phyloP scores from a whole-genome alignment of 129 eudicot genomes.

The Oenanthe sinensis region DNA sequence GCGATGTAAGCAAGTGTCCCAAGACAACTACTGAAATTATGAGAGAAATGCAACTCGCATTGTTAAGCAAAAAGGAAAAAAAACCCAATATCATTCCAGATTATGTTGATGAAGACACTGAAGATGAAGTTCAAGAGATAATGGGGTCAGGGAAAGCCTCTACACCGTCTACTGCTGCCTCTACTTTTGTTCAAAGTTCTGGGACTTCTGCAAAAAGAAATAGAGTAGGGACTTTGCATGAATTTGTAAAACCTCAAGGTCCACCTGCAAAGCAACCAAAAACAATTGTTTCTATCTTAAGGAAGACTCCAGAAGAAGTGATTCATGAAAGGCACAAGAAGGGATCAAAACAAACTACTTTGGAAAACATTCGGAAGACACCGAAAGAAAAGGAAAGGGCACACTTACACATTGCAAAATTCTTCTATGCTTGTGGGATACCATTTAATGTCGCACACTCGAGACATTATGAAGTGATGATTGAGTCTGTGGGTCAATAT shows the following conservation, averaged over 20 bases:
- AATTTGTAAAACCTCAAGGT: background rate
- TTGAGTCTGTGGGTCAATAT: background rate
- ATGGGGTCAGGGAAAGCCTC: no score
- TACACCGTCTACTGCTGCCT: background rate
- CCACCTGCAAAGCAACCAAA: no score
- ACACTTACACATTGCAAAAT: no score
- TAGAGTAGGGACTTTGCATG: background rate
- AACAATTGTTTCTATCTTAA: background rate
- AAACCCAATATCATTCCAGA: background rate
- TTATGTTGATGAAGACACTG: background rate
- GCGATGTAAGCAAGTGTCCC: background rate
- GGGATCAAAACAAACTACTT: background rate
- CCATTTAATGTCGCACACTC: background rate
- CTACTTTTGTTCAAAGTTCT: background rate
- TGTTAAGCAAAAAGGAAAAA: background rate
- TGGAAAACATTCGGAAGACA: background rate
- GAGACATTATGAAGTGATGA: background rate
- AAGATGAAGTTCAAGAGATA: background rate
- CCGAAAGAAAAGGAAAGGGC: no score
- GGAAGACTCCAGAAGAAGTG: background rate
- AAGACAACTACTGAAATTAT: background rate
- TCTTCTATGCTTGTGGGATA: background rate
- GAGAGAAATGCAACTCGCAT: background rate
- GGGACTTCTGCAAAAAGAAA: background rate
- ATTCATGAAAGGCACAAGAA: background rate